Base-by-base conservation (phyloP, 345 rosid species). In the Diplotaxis tenuifolia region DNA sequence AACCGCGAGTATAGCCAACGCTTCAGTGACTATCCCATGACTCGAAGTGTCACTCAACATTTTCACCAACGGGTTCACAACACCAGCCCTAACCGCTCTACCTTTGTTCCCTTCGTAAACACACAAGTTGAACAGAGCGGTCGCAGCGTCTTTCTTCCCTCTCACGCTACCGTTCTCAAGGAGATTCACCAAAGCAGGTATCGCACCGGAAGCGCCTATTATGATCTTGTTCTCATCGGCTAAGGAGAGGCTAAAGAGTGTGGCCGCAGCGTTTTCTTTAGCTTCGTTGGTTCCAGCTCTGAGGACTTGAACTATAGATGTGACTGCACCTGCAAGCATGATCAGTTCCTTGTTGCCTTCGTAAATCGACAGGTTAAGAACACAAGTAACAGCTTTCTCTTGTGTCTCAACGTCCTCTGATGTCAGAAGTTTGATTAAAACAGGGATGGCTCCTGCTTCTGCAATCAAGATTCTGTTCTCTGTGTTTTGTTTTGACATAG, bases 81-180 rank as follows among this genome's bases (percentile, higher is more conserved):
- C 80, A 52, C 98, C 98, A 0, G 98, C 91, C 77, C 96, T 84
- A 10, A 90, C 88, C 0, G 94, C 97, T 77, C 92, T 89, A 6
- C 94, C 96, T 84, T 86, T 92, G 82, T 95, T 95, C 53, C 91
- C 98, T 58, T 80, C 86, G 67, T 92, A 90, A 22, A 87, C 82
- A 84, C 98, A 95, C 74, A 95, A 78, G 76, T 92, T 95, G 77
- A 88, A 92, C 72, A 95, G 81, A 36, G 98, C 98, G 1, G 96
- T 86, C 10, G 98, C 97, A 4, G 99, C 99, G 61, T 95, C 99
- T 79, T 95, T 95, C 84, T 86, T 90, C 63, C 98, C 98, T 80
- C 99, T 83, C 2, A 67, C 14, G 82, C 87, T 87, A 28, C 98
- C 96, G 40, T 76, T 81, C 47, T 81, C 86, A 20, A 92, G 88